These are phyloP conservation scores for Hordeum marinum DNA, from an alignment of 176 grass and related monocot species.

Conservation along the genomic window DNA sequence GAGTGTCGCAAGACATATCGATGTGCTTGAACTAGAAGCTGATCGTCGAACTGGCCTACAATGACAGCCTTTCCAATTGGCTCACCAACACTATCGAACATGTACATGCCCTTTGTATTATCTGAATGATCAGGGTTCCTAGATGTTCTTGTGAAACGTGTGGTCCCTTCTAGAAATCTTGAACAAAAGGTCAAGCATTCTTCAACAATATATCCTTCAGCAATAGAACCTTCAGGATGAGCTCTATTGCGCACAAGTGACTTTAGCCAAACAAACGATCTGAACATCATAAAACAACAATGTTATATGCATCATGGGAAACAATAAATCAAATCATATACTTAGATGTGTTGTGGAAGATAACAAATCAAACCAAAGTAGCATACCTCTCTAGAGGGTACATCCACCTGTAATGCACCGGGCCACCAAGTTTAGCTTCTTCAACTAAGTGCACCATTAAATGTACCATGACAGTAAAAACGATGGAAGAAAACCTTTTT, in stretches of 20 bases:
- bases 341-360: not conserved
- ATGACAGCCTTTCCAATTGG: slow-evolving; percentile 1
- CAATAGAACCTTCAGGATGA: slow-evolving; percentile 30
- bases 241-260: slow-evolving; percentile 12
- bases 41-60: not conserved
- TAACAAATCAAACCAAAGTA: not conserved
- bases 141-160: not conserved
- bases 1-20: not conserved
- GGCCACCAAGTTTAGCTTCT: not conserved
- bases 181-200: slow-evolving; percentile 30
- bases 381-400: slow-evolving; percentile 32
- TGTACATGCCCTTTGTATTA: not conserved
- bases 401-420: slow-evolving; percentile 15
- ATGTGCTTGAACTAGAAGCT: not conserved
- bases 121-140: not conserved
- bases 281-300: not conserved
- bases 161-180: slow-evolving; percentile 13
- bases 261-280: slow-evolving; percentile 10
- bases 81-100: not conserved
- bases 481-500: no score
- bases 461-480: no score
- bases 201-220: slow-evolving; percentile 19
- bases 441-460: not conserved
- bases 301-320: not conserved
- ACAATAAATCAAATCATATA: not conserved